A percentile compares a stretch with the other conserved stretches of the same genome.
Evolutionary conservation across 352 stramenopile species (phyloP).

Genomic region (Pythium utonaiense): DNA sequence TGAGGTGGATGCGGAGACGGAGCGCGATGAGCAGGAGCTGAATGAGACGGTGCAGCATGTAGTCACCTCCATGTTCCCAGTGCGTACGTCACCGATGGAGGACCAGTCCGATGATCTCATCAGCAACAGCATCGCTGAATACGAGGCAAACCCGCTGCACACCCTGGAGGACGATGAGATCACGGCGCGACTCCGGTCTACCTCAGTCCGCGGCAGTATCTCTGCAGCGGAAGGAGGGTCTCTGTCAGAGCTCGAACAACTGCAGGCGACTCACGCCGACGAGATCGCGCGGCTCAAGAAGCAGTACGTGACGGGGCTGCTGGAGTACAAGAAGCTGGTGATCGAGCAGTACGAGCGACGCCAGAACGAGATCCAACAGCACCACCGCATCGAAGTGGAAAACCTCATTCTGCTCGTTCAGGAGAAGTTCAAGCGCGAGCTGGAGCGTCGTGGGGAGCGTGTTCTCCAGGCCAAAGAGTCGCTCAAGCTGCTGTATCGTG

Average conservation of each 20-base stretch:
- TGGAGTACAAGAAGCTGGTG: slow-evolving; percentile 73
- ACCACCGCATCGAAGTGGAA: slow-evolving; percentile 64
- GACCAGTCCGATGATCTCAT: slow-evolving; percentile 39
- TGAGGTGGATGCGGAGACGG: slow-evolving; percentile 32
- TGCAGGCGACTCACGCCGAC: slow-evolving; percentile 33
- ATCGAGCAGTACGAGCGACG: slow-evolving; percentile 67
- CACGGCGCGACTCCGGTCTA: background rate
- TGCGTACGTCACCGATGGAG: slow-evolving; percentile 16
- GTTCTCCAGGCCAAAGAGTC: slow-evolving; percentile 54
- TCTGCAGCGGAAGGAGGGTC: background rate
- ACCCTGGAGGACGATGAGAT: background rate
- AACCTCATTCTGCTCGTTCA: slow-evolving; percentile 54
- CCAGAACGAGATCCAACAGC: slow-evolving; percentile 48
- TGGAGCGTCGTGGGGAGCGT: slow-evolving; percentile 45
- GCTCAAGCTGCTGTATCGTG: slow-evolving; percentile 60
- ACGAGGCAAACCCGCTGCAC: slow-evolving; percentile 30
- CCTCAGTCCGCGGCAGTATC: background rate
- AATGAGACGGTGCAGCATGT: slow-evolving; percentile 46
- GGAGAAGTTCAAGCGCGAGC: slow-evolving; percentile 54
- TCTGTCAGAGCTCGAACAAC: slow-evolving; percentile 32
- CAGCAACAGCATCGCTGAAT: slow-evolving; percentile 44
- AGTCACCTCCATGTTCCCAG: slow-evolving; percentile 46
- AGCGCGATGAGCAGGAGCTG: slow-evolving; percentile 44
- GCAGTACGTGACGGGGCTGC: slow-evolving; percentile 49
- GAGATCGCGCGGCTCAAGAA: slow-evolving; percentile 50